Conservation (phyloP, 2,329 filamentous ascomycete genomes). For the Cephalotrichum gorgonifer region DNA sequence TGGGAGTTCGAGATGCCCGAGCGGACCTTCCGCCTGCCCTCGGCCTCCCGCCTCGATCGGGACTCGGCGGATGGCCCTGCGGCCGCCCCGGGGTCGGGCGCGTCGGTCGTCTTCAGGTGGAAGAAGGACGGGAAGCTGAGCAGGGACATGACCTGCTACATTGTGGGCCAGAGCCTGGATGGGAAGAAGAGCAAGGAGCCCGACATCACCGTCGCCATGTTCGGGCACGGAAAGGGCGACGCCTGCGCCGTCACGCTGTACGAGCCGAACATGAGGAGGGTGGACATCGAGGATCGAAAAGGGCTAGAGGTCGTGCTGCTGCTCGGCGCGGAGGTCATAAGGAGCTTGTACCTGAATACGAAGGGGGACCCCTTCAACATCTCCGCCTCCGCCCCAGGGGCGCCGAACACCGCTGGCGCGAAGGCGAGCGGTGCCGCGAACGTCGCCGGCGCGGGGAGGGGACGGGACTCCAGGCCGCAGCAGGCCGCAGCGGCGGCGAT, state of each 20-base stretch:
- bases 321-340: conserved; percentile 51
- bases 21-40: conserved; percentile 72
- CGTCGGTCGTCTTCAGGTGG: conserved; percentile 72
- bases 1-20: conserved; percentile 94
- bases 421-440: not conserved
- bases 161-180: conserved; percentile 66
- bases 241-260: conserved; percentile 63
- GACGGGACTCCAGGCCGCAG: conserved; percentile 29
- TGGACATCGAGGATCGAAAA: conserved; percentile 90
- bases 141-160: conserved; percentile 80
- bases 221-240: conserved; percentile 59
- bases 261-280: conserved; percentile 80
- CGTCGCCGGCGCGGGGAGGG: conserved; percentile 3
- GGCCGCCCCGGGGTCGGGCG: conserved; percentile 26
- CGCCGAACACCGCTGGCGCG: too few relatives aligned
- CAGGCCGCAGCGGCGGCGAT: conserved; percentile 14
- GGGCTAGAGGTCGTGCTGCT: conserved; percentile 77
- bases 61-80: too few relatives aligned
- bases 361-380: conserved; percentile 73
- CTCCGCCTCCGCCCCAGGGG: conserved; percentile 24
- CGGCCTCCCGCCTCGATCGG: conserved; percentile 66
- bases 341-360: conserved; percentile 54
- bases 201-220: conserved; percentile 89
- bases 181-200: conserved; percentile 83
- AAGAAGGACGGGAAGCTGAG: conserved; percentile 76